These are phyloP conservation scores for Chlorella sp. DNA, from an alignment of 139 green algal genomes.

Conservation along the genomic window DNA sequence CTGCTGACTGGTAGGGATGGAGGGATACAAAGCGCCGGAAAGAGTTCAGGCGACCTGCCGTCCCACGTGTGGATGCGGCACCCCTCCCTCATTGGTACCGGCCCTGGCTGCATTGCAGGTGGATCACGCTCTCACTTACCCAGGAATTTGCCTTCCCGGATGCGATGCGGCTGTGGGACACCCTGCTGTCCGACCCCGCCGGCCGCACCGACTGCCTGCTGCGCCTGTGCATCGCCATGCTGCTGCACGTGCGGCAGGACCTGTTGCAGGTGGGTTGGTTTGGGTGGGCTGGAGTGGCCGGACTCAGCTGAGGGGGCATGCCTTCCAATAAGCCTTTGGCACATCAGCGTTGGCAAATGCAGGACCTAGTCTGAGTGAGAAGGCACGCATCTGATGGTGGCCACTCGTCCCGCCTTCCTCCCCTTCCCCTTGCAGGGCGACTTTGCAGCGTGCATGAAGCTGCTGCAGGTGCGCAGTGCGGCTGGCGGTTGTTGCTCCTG, in stretches of 20 bases:
- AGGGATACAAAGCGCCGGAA: too few species aligned
- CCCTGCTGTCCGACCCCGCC: conserved; percentile 69
- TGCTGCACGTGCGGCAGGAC: conserved; percentile 69
- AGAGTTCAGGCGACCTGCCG: neutral
- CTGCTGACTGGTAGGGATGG: neutral
- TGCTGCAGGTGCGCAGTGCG: conserved; percentile 64
- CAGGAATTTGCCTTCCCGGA: conserved; percentile 93
- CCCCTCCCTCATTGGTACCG: neutral
- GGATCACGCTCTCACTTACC: conserved; percentile 42
- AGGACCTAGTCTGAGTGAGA: too few species aligned
- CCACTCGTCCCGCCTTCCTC: neutral
- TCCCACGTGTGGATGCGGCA: too few species aligned
- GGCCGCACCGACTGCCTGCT: conserved; percentile 77
- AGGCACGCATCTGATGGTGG: too few species aligned
- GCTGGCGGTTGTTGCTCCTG: too few species aligned
- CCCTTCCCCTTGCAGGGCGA: conserved; percentile 64
- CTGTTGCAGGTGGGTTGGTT: conserved; percentile 65
- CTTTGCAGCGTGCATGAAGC: conserved; percentile 91
- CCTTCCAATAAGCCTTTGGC: too few species aligned
- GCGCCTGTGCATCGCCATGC: conserved; percentile 88
- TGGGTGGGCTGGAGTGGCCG: too few species aligned
- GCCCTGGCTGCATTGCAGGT: neutral
- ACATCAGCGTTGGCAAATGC: too few species aligned
- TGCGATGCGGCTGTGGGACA: conserved; percentile 89
- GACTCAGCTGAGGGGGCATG: too few species aligned